phyloP scores from a whole-genome alignment of 2,329 filamentous ascomycete genomes.

The Paecilomyces dactylethromorphus region DNA sequence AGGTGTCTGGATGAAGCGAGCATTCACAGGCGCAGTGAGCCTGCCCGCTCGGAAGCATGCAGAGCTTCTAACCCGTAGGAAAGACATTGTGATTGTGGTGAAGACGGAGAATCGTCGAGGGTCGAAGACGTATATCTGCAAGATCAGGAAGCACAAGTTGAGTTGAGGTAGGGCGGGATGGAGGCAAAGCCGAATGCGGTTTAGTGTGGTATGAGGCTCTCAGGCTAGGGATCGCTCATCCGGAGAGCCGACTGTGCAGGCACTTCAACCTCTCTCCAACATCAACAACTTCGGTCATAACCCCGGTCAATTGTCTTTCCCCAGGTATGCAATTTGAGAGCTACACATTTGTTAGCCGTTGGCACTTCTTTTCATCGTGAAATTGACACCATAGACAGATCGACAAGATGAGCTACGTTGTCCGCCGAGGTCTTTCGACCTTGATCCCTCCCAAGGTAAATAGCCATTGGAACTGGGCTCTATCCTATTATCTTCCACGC shows the following conservation, averaged over 20 bases:
- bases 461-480: conserved; percentile 6
- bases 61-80: conserved; percentile 50
- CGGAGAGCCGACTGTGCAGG: conserved; percentile 29
- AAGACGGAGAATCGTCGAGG: conserved; percentile 5
- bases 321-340: conserved; percentile 20
- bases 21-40: conserved; percentile 25
- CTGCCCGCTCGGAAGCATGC: conserved; percentile 27
- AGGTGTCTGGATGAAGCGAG: conserved; percentile 31
- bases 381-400: conserved; percentile 22
- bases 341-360: neutral
- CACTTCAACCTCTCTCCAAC: conserved; percentile 25
- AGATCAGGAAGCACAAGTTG: conserved; percentile 18
- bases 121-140: conserved; percentile 25
- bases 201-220: conserved; percentile 25
- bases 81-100: conserved; percentile 51
- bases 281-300: conserved; percentile 24
- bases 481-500: conserved; percentile 11
- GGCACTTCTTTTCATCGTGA: conserved; percentile 5
- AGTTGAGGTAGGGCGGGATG: conserved; percentile 15
- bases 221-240: conserved; percentile 18
- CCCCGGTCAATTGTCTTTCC: conserved; percentile 23
- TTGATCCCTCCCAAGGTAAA: conserved; percentile 97
- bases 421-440: conserved; percentile 89
- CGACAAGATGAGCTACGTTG: conserved; percentile 83
- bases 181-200: conserved; percentile 25